These are phyloP conservation scores for Helicocarpus griseus DNA, from an alignment of 2,329 filamentous ascomycete species.

Conservation along the genomic window DNA sequence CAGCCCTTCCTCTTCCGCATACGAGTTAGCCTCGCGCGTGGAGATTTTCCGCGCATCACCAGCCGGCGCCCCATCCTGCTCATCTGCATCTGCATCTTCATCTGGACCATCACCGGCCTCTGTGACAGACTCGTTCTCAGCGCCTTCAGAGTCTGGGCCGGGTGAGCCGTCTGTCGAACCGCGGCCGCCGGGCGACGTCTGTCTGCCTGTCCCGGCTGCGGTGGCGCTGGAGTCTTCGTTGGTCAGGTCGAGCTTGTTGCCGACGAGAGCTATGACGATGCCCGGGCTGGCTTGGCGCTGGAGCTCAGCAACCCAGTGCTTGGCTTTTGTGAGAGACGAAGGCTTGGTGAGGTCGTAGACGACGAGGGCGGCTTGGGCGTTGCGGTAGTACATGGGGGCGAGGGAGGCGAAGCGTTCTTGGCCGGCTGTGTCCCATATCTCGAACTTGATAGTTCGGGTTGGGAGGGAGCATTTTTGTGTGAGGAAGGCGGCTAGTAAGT, in stretches of 20 bases:
- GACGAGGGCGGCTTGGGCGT: constrained; percentile 97
- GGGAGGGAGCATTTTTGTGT: constrained; percentile 98
- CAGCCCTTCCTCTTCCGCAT: constrained; percentile 88
- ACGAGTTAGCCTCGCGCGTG: constrained; percentile 82
- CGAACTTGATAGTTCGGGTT: constrained; percentile 71
- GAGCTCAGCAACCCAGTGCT: constrained; percentile 97
- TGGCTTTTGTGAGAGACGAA: constrained; percentile 96
- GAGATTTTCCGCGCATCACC: constrained; percentile 78
- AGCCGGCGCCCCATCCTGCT: constrained; percentile 44
- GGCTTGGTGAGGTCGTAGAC: constrained; percentile 91
- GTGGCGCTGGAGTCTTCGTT: constrained; percentile 52
- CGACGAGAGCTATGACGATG: constrained; percentile 95
- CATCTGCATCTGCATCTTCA: constrained; percentile 38
- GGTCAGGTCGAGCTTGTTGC: constrained; percentile 95
- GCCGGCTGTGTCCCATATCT: constrained; percentile 98
- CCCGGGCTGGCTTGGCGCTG: constrained; percentile 99
- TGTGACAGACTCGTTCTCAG: constrained; percentile 3
- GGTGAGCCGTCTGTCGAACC: background rate
- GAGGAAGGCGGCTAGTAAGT: constrained; percentile 71
- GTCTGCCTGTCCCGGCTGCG: background rate
- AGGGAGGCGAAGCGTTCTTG: constrained; percentile 99
- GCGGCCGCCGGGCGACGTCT: background rate
- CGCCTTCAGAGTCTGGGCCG: background rate
- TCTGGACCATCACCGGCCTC: constrained; percentile 22
- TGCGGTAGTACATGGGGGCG: constrained; percentile 98